Evolutionary conservation across 2,329 filamentous ascomycete species (phyloP).

Genomic region (Beauveria bassiana): DNA sequence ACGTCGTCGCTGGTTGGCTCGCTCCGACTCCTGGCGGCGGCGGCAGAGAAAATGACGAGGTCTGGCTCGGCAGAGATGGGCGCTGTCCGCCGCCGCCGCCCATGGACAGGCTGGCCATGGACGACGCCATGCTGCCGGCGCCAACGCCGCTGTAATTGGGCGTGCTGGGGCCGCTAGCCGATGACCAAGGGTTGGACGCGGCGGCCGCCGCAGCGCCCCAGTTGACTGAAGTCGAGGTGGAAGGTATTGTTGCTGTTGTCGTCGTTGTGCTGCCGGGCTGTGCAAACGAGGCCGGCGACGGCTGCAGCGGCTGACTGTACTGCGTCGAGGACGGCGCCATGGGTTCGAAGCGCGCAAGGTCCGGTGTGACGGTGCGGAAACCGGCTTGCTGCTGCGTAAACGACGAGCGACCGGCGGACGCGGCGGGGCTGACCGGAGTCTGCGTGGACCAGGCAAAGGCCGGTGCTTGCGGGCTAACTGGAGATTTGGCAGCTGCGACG

Average conservation of each 20-base stretch:
- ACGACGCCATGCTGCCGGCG: slow-evolving; percentile 28
- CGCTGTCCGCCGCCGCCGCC: slow-evolving; percentile 29
- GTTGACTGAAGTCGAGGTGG: slow-evolving; percentile 38
- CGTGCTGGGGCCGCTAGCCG: slow-evolving; percentile 26
- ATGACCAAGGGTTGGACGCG: slow-evolving; percentile 42
- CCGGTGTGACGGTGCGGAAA: slow-evolving; percentile 52
- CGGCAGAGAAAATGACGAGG: slow-evolving; percentile 49
- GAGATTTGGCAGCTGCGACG: slow-evolving; percentile 23
- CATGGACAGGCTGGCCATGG: slow-evolving; percentile 43
- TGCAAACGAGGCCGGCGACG: slow-evolving; percentile 24
- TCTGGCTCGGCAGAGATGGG: slow-evolving; percentile 22
- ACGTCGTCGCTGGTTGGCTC: slow-evolving; percentile 21
- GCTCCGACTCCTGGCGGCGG: slow-evolving; percentile 37
- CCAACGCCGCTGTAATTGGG: slow-evolving; percentile 21
- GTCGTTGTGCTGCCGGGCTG: slow-evolving; percentile 17
- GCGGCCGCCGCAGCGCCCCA: slow-evolving; percentile 34
- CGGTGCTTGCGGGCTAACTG: slow-evolving; percentile 33
- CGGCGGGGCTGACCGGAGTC: slow-evolving; percentile 29
- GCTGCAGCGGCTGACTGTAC: slow-evolving; percentile 53
- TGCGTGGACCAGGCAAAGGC: slow-evolving; percentile 60
- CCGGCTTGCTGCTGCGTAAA: slow-evolving; percentile 22
- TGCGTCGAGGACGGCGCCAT: slow-evolving; percentile 54
- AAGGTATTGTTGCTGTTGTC: neutral
- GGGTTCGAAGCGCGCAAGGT: slow-evolving; percentile 46
- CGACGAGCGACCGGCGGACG: slow-evolving; percentile 12